A percentile compares a stretch with the other conserved stretches of the same genome.
These are phyloP conservation scores for Colletotrichum sp. DNA, from an alignment of 2,329 filamentous ascomycete species.

Conservation along the genomic window DNA sequence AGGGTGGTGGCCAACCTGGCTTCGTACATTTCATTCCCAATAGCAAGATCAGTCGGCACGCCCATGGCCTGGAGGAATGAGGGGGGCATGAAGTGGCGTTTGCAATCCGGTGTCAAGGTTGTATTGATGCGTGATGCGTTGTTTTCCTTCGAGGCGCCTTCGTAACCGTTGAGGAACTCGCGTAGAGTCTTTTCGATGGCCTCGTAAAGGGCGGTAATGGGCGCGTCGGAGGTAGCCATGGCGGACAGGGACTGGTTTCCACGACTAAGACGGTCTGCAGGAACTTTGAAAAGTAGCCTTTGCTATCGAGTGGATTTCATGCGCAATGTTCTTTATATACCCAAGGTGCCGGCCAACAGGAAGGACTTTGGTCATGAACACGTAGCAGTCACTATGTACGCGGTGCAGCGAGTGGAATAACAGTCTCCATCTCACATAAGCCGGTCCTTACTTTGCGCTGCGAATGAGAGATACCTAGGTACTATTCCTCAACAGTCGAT, in stretches of 20 bases:
- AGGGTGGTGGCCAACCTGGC: background rate
- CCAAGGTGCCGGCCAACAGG: background rate
- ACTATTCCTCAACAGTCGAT: background rate
- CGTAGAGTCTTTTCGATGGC: background rate
- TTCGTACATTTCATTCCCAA: background rate
- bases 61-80: background rate
- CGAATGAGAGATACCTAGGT: background rate
- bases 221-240: background rate
- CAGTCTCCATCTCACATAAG: background rate
- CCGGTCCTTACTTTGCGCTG: accelerated
- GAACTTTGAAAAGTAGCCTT: background rate
- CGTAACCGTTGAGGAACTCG: background rate
- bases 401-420: background rate
- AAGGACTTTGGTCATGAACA: background rate
- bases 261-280: background rate
- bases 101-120: background rate
- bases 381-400: background rate
- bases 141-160: background rate
- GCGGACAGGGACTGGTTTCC: background rate
- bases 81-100: background rate
- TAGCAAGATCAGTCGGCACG: background rate
- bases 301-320: background rate
- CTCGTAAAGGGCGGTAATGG: background rate
- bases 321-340: background rate
- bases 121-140: background rate